Evolutionary conservation across 176 grass and related monocot species (phyloP).

Genomic region (Oryza glumipatula): DNA sequence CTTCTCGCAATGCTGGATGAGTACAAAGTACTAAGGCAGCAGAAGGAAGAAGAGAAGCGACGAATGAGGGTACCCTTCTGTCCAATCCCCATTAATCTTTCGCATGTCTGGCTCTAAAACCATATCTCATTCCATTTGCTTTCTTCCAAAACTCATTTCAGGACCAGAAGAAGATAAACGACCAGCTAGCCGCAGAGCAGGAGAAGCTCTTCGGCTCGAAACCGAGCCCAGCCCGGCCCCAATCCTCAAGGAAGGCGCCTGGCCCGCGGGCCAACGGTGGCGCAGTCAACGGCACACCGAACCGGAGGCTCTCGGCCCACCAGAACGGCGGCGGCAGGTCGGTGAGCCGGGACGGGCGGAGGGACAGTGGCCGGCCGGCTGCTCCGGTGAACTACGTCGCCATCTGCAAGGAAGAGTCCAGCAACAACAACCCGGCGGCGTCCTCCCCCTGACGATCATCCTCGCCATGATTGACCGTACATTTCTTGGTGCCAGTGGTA

Average conservation of each 20-base stretch:
- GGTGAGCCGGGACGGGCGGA: slow-evolving; percentile 68
- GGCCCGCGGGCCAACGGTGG: slow-evolving; percentile 46
- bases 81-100: background rate
- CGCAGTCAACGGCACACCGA: slow-evolving; percentile 48
- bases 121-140: background rate
- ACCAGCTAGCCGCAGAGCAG: slow-evolving; percentile 71
- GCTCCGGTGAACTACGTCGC: slow-evolving; percentile 79
- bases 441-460: slow-evolving; percentile 35
- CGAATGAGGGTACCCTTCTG: slow-evolving; percentile 61
- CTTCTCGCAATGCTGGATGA: slow-evolving; percentile 93
- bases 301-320: slow-evolving; percentile 49
- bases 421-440: slow-evolving; percentile 31
- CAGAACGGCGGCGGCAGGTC: slow-evolving; percentile 57
- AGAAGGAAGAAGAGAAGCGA: slow-evolving; percentile 88
- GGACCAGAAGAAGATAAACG: slow-evolving; percentile 92
- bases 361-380: slow-evolving; percentile 47
- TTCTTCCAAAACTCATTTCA: slow-evolving; percentile 30
- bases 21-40: slow-evolving; percentile 71
- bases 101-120: background rate
- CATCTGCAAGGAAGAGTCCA: slow-evolving; percentile 64
- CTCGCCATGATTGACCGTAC: background rate
- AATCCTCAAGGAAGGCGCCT: slow-evolving; percentile 58
- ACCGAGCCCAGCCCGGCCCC: slow-evolving; percentile 66
- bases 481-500: background rate
- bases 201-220: slow-evolving; percentile 67